These are phyloP conservation scores for Erigeron canadensis DNA, from an alignment of 129 eudicot species.

Conservation along the genomic window DNA sequence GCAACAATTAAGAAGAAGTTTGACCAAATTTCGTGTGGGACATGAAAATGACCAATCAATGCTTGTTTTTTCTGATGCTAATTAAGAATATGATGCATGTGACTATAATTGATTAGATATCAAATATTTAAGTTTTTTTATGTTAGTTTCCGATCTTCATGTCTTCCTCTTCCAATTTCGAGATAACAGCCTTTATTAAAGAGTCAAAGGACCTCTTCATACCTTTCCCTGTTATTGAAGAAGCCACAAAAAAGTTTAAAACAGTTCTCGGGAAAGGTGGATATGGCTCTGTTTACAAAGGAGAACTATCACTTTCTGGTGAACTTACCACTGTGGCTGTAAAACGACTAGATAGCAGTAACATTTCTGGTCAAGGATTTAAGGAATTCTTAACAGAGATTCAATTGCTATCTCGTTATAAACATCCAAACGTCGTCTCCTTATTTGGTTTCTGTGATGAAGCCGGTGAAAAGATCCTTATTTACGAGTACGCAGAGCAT, in stretches of 20 bases:
- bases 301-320: background rate
- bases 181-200: background rate
- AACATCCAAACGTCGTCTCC: background rate
- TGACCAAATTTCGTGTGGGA: no score
- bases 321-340: background rate
- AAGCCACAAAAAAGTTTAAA: background rate
- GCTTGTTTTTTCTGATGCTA: no score
- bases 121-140: no score
- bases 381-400: background rate
- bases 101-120: no score
- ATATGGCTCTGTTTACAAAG: background rate
- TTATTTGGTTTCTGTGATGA: background rate
- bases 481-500: background rate
- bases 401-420: background rate
- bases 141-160: background rate
- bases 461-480: background rate
- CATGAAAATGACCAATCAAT: no score
- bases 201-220: background rate
- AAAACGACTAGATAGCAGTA: background rate
- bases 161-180: background rate
- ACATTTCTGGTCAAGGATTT: background rate
- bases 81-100: no score
- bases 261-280: background rate
- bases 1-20: no score
- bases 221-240: background rate